phyloP scores from a whole-genome alignment of 495 filamentous ascomycete genomes.

The Pyrenula massariospora region DNA sequence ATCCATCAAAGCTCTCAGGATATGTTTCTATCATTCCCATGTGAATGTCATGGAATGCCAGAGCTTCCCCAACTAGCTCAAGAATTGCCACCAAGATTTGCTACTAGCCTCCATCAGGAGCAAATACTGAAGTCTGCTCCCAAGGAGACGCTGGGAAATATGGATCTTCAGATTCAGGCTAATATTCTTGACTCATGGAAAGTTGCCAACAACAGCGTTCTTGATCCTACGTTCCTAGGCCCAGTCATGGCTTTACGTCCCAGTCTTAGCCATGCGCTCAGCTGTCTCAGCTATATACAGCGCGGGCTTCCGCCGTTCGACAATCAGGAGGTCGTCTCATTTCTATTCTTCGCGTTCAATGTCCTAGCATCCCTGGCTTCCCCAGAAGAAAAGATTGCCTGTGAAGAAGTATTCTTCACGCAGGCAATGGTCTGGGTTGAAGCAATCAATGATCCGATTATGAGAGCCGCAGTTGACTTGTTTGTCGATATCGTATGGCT shows the following conservation, averaged over 20 bases:
- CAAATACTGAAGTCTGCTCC: background rate
- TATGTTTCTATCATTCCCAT: background rate
- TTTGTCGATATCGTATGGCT: background rate
- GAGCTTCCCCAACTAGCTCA: background rate
- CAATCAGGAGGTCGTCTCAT: background rate
- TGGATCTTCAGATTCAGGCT: background rate
- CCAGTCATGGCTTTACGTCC: background rate
- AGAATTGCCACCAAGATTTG: background rate
- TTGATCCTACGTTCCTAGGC: background rate
- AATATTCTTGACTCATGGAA: background rate
- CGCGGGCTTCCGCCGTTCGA: background rate
- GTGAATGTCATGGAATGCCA: background rate
- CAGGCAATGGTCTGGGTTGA: background rate
- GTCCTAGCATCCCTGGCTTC: background rate
- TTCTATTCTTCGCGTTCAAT: background rate
- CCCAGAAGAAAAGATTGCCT: background rate
- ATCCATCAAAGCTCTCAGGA: background rate
- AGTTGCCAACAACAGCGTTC: background rate
- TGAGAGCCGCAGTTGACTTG: background rate
- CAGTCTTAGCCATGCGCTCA: background rate
- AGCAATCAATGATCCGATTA: background rate
- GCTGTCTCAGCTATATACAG: background rate
- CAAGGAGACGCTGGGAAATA: background rate
- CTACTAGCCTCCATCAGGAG: background rate
- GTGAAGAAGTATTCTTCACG: background rate